Evolutionary conservation across 2,329 filamentous ascomycete species (phyloP).

Genomic region (Xylariaceae sp.): DNA sequence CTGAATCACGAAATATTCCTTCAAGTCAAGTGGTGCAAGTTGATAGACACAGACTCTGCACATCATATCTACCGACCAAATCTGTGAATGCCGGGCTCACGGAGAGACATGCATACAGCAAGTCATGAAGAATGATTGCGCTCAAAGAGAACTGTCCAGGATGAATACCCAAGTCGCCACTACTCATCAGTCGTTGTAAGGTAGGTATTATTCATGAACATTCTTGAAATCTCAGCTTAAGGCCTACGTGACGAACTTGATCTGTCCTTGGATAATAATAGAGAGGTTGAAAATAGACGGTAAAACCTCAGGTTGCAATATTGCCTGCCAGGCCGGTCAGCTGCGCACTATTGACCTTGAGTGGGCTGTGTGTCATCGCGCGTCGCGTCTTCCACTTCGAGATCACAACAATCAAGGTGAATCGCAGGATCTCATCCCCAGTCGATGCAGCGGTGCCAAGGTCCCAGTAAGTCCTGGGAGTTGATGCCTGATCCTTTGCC

Average conservation of each 20-base stretch:
- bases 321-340: conserved; percentile 11
- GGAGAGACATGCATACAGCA: neutral
- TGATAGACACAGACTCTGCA: no score
- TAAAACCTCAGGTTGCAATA: neutral
- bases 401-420: neutral
- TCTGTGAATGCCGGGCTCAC: neutral
- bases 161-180: no score
- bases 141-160: no score
- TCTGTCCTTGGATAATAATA: neutral
- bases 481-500: neutral
- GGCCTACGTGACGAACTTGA: neutral
- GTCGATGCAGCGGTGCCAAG: neutral
- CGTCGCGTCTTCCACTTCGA: neutral
- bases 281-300: neutral
- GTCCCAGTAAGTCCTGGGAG: neutral
- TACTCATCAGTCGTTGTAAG: no score
- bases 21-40: no score
- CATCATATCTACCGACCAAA: no score
- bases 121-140: neutral
- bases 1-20: no score
- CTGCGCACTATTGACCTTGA: neutral
- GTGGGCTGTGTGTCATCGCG: neutral
- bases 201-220: no score
- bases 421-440: neutral
- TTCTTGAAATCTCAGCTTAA: no score